phyloP scores from a whole-genome alignment of 1,139 yeast genomes.

The Suhomyces bokatorum region DNA sequence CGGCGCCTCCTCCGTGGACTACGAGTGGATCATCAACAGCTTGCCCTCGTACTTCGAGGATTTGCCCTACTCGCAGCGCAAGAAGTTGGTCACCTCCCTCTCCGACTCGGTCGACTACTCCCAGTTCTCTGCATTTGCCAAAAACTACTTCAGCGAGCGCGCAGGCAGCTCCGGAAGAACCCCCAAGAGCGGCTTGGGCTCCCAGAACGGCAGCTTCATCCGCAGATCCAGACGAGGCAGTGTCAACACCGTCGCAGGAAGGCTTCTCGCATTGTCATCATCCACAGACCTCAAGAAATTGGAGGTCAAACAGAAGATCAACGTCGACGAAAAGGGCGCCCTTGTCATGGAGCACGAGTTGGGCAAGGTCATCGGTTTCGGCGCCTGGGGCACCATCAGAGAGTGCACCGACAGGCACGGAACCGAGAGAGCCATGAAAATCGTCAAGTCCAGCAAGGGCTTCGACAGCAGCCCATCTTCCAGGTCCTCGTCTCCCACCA shows the following conservation, averaged over 20 bases:
- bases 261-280: slow-evolving; percentile 41
- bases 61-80: slow-evolving; percentile 69
- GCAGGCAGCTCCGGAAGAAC: slow-evolving; percentile 23
- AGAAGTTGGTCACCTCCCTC: slow-evolving; percentile 53
- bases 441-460: slow-evolving; percentile 57
- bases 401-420: slow-evolving; percentile 57
- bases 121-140: slow-evolving; percentile 46
- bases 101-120: slow-evolving; percentile 57
- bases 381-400: slow-evolving; percentile 91
- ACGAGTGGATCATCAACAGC: slow-evolving; percentile 40
- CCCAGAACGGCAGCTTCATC: slow-evolving; percentile 28
- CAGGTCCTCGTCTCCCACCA: slow-evolving; percentile 14
- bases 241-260: slow-evolving; percentile 45
- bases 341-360: slow-evolving; percentile 57
- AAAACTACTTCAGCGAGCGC: slow-evolving; percentile 27
- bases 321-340: slow-evolving; percentile 63
- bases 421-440: slow-evolving; percentile 67
- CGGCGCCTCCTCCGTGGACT: slow-evolving; percentile 29
- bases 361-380: slow-evolving; percentile 83
- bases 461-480: slow-evolving; percentile 19
- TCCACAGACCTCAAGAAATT: slow-evolving; percentile 39
- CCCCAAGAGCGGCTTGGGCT: slow-evolving; percentile 20
- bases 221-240: slow-evolving; percentile 35
- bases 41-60: slow-evolving; percentile 63
- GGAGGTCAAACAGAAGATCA: slow-evolving; percentile 28